A percentile compares a stretch with the other conserved stretches of the same genome.
Evolutionary conservation across 2,329 filamentous ascomycete genomes (phyloP).

Genomic region (Aureobasidium sp.): DNA sequence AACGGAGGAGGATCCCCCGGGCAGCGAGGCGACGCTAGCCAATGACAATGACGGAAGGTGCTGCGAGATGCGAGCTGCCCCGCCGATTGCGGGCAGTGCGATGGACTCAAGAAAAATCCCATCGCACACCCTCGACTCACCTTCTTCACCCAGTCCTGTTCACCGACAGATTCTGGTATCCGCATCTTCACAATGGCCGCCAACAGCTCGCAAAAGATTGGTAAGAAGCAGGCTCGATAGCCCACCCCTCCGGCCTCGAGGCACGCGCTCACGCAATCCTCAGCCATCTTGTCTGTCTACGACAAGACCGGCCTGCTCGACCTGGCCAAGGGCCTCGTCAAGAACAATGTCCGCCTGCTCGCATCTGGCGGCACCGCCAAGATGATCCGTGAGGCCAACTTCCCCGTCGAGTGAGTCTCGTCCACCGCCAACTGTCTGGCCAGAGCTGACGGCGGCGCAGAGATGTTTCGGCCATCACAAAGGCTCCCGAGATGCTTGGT

Average conservation of each 20-base stretch:
- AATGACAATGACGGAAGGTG: slow-evolving; percentile 1
- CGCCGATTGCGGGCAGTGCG: background rate
- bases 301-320: slow-evolving; percentile 96
- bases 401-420: slow-evolving; percentile 75
- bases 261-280: slow-evolving; percentile 9
- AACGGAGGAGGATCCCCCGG: background rate
- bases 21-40: background rate
- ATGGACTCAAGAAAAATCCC: slow-evolving; percentile 5
- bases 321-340: slow-evolving; percentile 80
- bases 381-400: slow-evolving; percentile 93
- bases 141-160: background rate
- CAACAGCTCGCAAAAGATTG: slow-evolving; percentile 15
- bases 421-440: background rate
- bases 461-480: slow-evolving; percentile 94
- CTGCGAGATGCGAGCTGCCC: background rate
- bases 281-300: slow-evolving; percentile 92
- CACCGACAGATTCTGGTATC: background rate
- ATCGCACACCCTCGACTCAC: background rate
- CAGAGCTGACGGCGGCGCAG: slow-evolving; percentile 39
- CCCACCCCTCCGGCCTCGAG: background rate
- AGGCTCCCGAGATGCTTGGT: slow-evolving; percentile 90
- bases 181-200: slow-evolving; percentile 2
- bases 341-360: slow-evolving; percentile 85
- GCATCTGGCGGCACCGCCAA: slow-evolving; percentile 92
- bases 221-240: slow-evolving; percentile 9